Base-by-base conservation (phyloP, 441 rosid species). In the Mallotus repandus region DNA sequence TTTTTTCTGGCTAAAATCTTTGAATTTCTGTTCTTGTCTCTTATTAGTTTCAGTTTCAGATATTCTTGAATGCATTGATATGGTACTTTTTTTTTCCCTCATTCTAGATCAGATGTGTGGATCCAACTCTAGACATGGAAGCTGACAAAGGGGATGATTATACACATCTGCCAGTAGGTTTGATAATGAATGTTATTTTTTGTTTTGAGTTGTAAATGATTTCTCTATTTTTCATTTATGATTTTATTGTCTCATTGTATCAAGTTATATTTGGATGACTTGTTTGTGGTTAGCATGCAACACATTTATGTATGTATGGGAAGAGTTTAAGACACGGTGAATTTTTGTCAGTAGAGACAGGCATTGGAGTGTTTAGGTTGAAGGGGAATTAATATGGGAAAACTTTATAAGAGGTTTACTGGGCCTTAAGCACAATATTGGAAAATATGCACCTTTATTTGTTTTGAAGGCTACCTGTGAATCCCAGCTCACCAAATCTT, bases 71-170 rank as follows among this genome's bases (percentile, higher is more conserved):
- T 71, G 58, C 9, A 14, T 45, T 38, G 0, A 19, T 49, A 50
- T 65, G 53, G 7, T 35, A 41, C 5, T 4, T 38, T 16, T 75
- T 56, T 49, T 69, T 56, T 49, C 19, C 52, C 29, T 57, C 55
- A 76, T 69, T 57, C 60, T 80, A 95, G 98, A 88, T 95, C 74
- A 85, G 89, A 76, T 84, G 87, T 76, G 98, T 95, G 77, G 97
- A 95, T 82, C 97, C 98, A 74, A 91, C 98, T 59, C 84, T 95
- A 75, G 91, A 92, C 82, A 89, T 95, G 92, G 98, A 89, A 81
- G 97, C 98, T 70, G 99, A 95, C 68, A 78, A 74, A 79, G 98
- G 97, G 72, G 99, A 92, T 81, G 99, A 95, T 83, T 92, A 95
- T 82, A 85, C 89, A 48, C 99, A 91, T 82, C 89, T 92, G 78